Evolutionary conservation across 768 basidiomycete genomes (phyloP).

Genomic region (Mycena belliarum): DNA sequence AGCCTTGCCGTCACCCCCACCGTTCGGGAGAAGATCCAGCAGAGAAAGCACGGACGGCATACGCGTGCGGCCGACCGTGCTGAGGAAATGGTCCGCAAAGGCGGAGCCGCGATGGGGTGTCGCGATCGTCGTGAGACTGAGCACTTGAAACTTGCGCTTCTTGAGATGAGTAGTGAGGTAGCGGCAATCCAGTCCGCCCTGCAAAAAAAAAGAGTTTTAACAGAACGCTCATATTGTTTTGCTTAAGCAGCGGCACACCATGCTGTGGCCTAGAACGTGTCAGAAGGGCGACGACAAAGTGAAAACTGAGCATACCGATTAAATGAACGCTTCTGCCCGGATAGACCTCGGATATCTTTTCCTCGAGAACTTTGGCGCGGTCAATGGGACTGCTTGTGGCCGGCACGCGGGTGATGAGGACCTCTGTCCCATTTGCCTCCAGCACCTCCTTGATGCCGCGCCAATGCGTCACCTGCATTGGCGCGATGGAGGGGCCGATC

Average conservation of each 20-base stretch:
- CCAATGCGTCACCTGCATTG: conserved; percentile 92
- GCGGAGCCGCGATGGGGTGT: conserved; percentile 93
- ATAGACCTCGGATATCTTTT: conserved; percentile 76
- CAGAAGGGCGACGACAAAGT: conserved; percentile 5
- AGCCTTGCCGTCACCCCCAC: conserved; percentile 93
- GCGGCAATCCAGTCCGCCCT: conserved; percentile 92
- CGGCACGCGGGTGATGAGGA: conserved; percentile 92
- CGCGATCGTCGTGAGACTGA: conserved; percentile 91
- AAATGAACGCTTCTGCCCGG: conserved; percentile 86
- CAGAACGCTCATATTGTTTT: neutral
- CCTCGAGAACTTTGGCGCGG: conserved; percentile 87
- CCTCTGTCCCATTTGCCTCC: conserved; percentile 83
- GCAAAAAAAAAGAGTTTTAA: conserved; percentile 14
- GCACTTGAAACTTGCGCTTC: conserved; percentile 73
- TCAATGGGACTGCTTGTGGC: conserved; percentile 88
- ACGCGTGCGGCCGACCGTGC: conserved; percentile 63
- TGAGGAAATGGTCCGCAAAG: conserved; percentile 90
- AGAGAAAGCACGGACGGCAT: conserved; percentile 72
- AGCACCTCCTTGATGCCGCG: conserved; percentile 93
- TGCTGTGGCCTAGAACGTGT: conserved; percentile 58
- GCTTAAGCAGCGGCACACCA: conserved; percentile 48
- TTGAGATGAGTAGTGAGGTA: conserved; percentile 82
- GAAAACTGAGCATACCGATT: conserved; percentile 50
- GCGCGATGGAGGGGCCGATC: conserved; percentile 73
- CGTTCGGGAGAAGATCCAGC: conserved; percentile 84